Evolutionary conservation across 2,329 filamentous ascomycete species (phyloP), one percentile per base, ranked within the genome.

Genomic region (Hansfordia pulvinata): DNA sequence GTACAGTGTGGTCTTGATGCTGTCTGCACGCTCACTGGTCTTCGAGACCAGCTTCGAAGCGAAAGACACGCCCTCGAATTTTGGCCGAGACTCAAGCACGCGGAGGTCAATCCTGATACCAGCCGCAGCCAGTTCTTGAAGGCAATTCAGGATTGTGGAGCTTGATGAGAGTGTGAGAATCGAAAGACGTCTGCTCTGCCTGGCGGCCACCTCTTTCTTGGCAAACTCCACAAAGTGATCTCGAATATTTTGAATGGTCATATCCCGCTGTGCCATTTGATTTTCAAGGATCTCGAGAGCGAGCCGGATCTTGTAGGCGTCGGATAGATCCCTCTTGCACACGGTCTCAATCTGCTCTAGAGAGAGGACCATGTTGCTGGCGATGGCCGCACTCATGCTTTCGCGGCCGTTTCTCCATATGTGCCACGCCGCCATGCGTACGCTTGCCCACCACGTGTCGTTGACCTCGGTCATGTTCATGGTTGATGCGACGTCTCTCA

Each of bases 31-130:
- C 15, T 33, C 29, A n/a, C n/a, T n/a, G n/a, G n/a, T n/a, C n/a
- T n/a, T n/a, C n/a, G n/a, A n/a, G 8, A 41, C 23, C 4, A 68
- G 32, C 4, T 47, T 48, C n/a, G 50, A 53, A 5, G 67, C 69
- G 27, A 74, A 56, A 7, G 56, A 61, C 4, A 67, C 67, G 6
- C 75, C 76, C 47, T 82, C 75, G 35, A 63, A 79, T 1, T 73
- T 54, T 0, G 76, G 76, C 1, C 76, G 58, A 3, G 76, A 80
- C 43, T 81, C 76, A 4, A 82, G 56, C 17, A 82, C 54, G 4
- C 61, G 62, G 11, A 81, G 45, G 26, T 74, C 60, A 7, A 78
- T 41, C 1, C 33, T 38, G 6, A 59, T 42, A 2, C 39, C 44
- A 2, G 38, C 35, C 1, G 41, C 35, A 8, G 62, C 47, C 3